These are phyloP conservation scores for Cornus kousa DNA, from an alignment of 148 eudicot genomes.

Conservation along the genomic window DNA sequence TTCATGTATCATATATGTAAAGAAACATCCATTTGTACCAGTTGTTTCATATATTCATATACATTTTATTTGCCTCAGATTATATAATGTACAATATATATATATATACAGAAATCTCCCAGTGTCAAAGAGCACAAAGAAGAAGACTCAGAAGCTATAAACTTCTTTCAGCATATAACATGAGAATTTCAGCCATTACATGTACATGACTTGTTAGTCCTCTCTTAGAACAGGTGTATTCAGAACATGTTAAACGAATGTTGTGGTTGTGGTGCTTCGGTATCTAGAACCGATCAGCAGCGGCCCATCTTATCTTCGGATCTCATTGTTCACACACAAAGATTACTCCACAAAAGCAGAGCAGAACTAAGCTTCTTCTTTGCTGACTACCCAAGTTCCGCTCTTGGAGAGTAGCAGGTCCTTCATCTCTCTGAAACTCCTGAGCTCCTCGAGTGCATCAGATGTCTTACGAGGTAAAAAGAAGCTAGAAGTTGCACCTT, in stretches of 20 bases:
- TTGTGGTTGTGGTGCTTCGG: not conserved
- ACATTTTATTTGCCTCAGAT: not conserved
- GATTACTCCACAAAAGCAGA: not conserved
- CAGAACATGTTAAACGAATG: not conserved
- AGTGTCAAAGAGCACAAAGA: not conserved
- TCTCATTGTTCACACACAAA: not conserved
- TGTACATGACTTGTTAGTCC: not conserved
- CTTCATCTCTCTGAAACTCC: slow-evolving; percentile 62
- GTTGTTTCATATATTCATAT: too few relatives aligned
- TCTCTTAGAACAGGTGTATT: not conserved
- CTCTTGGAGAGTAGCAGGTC: slow-evolving; percentile 72
- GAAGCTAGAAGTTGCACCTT: slow-evolving; percentile 53
- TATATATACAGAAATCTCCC: not conserved
- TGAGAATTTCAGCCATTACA: not conserved
- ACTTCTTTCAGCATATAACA: not conserved
- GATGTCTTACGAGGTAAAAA: slow-evolving; percentile 61
- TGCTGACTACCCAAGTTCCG: slow-evolving; percentile 26
- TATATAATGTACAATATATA: not conserved
- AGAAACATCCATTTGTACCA: too few relatives aligned
- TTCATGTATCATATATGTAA: too few relatives aligned
- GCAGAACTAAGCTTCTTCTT: slow-evolving; percentile 16
- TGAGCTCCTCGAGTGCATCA: slow-evolving; percentile 89
- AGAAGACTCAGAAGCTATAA: too few relatives aligned
- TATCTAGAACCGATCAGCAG: not conserved
- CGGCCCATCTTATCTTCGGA: not conserved